phyloP scores from a whole-genome alignment of 2,329 filamentous ascomycete species.

The Curvularia hawaiiensis region DNA sequence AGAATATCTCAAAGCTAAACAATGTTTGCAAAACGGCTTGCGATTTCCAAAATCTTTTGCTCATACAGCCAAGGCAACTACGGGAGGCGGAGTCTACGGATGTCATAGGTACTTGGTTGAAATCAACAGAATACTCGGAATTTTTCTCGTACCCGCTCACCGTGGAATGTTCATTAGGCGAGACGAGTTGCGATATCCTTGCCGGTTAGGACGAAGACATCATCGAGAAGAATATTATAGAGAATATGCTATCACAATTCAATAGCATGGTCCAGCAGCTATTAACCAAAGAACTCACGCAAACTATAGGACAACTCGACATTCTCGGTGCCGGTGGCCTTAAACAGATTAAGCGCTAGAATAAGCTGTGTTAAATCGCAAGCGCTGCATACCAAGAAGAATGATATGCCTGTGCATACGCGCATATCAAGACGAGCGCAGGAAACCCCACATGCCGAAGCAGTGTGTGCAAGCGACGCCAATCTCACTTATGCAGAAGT shows the following conservation, averaged over 20 bases:
- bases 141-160: conserved; percentile 17
- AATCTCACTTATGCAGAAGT: neutral
- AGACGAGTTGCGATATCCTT: conserved; percentile 1
- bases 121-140: conserved; percentile 7
- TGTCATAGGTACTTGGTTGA: conserved; percentile 1
- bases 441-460: neutral
- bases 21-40: conserved; percentile 59
- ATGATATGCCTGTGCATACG: neutral
- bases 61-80: conserved; percentile 50
- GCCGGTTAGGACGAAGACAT: neutral
- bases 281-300: neutral
- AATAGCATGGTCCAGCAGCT: neutral
- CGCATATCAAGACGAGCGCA: conserved; percentile 1
- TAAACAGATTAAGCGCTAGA: neutral
- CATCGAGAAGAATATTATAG: neutral
- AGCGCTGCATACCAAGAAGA: neutral
- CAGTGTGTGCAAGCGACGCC: neutral
- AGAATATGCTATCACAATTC: conserved; percentile 1
- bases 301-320: neutral
- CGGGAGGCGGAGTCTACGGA: neutral
- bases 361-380: neutral
- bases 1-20: conserved; percentile 45
- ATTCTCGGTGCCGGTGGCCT: neutral
- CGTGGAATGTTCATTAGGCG: conserved; percentile 2
- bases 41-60: conserved; percentile 58